Base-by-base conservation (phyloP, 139 green algal genomes). In the Edaphochlamys debaryana region DNA sequence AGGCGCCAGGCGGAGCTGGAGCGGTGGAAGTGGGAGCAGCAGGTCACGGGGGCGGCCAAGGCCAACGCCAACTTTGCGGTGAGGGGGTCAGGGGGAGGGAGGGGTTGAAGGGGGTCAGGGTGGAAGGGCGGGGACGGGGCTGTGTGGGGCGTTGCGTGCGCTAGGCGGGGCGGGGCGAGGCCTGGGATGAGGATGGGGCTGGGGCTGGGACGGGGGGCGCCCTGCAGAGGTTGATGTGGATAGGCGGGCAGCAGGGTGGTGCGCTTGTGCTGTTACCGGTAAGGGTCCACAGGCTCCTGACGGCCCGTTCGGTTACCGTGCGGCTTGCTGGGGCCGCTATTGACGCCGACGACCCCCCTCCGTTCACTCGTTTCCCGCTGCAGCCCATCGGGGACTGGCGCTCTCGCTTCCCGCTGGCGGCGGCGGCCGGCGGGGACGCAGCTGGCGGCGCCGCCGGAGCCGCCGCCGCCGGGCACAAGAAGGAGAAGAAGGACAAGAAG, bases 51-150 rank as follows among this genome's bases (percentile, higher is more conserved):
- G 0, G 82, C 83, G 4, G 79, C 84, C 4, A 67, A 82, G 5
- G 85, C 80, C 30, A 96, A 96, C 69, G 82, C 93, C 58, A 96
- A 96, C 74, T 96, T 96, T 60, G 85, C 56, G 69, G 76, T 82
- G 40, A 32, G 75, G 13, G n/a, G 15, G 4, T n/a, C n/a, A n/a
- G 17, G 17, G 56, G 6, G 56, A 6, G 22, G 17, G 56, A 17
- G 19, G 56, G 19, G 19, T 32, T 17, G 56, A 64, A 22, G 9
- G 19, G n/a, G 22, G 4, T 68, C n/a, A n/a, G n/a, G n/a, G 32
- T 11, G 62, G 20, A 15, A 37, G 4, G 9, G 32, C 62, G 2
- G 62, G 20, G 32, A 13, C 4, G 15, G 13, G n/a, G 27, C 27
- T 38, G 30, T 3, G 60, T 6, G 5, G 17, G 27, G 60, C 17